Base-by-base conservation (phyloP, 129 eudicot species). In the Rutidosis leptorrhynchoides region DNA sequence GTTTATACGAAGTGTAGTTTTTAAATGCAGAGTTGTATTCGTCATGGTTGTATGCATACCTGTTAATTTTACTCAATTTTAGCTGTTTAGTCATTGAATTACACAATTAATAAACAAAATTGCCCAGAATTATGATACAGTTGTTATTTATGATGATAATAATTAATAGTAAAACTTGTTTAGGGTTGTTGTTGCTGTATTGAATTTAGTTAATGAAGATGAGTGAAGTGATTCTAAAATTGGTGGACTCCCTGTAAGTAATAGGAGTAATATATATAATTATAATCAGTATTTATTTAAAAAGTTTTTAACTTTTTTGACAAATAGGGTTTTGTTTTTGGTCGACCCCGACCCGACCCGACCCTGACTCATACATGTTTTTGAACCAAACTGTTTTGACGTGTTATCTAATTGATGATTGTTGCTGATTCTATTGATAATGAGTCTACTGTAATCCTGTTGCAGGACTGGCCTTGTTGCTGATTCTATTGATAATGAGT, bases 231-330 rank as follows among this genome's bases (percentile, higher is more conserved):
- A 74, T 77, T 59, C 67, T 94, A 94, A 94, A 83, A 75, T 94
- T 5, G 99, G 99, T 37, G 99, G 99, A 42, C 60, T 86, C 73
- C 90, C 95, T 1, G 99, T 94, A 73, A 86, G 95, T 62, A 32
- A 16, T 14, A 25, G 5, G n/a, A n/a, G n/a, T n/a, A n/a, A n/a
- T n/a, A n/a, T n/a, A n/a, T n/a, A n/a, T n/a, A n/a, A n/a, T n/a
- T 27, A 2, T 62, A n/a, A 37, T 30, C 46, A 40, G 2, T 40
- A 40, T 15, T 40, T 40, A 11, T 12, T 40, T 11, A 12, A 0
- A 11, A 40, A 40, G 46, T 40, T 40, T 0, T 40, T 4, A 40
- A 40, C 46, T 12, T 54, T 54, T 54, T 54, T 7, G 29, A 21
- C 17, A 3, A 23, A 54, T 16, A 54, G 29, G 22, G 30, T 23